These are phyloP conservation scores for Leucosporidium scottii DNA, from an alignment of 768 basidiomycete genomes.

Conservation along the genomic window DNA sequence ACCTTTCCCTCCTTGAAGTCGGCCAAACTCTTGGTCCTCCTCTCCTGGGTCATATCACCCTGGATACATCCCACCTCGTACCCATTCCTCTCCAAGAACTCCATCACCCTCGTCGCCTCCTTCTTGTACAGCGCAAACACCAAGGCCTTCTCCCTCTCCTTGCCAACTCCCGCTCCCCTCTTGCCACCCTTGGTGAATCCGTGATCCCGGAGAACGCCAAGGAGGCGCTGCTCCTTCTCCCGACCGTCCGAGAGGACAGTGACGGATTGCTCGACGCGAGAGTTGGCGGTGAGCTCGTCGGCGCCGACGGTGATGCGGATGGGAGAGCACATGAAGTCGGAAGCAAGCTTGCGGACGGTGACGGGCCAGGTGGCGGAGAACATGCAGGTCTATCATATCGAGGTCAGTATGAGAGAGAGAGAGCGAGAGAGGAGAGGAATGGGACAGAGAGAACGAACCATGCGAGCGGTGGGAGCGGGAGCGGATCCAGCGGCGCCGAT, in stretches of 20 bases:
- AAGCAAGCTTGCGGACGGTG: slow-evolving; percentile 77
- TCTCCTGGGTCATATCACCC: slow-evolving; percentile 70
- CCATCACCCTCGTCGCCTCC: slow-evolving; percentile 78
- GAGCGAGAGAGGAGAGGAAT: background rate
- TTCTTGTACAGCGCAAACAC: slow-evolving; percentile 97
- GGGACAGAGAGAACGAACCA: background rate
- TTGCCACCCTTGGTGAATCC: slow-evolving; percentile 41
- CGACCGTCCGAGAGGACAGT: slow-evolving; percentile 34
- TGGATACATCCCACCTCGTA: slow-evolving; percentile 47
- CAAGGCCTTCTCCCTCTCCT: slow-evolving; percentile 48
- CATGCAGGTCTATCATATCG: slow-evolving; percentile 32
- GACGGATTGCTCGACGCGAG: slow-evolving; percentile 69
- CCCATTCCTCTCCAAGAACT: slow-evolving; percentile 63
- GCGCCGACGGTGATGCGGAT: slow-evolving; percentile 89
- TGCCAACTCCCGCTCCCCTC: slow-evolving; percentile 52
- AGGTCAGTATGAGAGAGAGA: background rate
- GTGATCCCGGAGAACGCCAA: slow-evolving; percentile 31
- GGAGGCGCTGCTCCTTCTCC: slow-evolving; percentile 36
- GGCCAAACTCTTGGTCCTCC: slow-evolving; percentile 75
- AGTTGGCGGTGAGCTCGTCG: slow-evolving; percentile 90
- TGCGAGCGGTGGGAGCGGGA: slow-evolving; percentile 40
- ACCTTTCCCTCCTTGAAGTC: slow-evolving; percentile 76
- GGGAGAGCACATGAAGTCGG: slow-evolving; percentile 75
- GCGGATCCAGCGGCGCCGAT: slow-evolving; percentile 90
- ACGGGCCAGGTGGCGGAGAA: slow-evolving; percentile 98